These are phyloP conservation scores for Pseudonitzschia pungens DNA, from an alignment of 108 stramenopile genomes.

Conservation along the genomic window DNA sequence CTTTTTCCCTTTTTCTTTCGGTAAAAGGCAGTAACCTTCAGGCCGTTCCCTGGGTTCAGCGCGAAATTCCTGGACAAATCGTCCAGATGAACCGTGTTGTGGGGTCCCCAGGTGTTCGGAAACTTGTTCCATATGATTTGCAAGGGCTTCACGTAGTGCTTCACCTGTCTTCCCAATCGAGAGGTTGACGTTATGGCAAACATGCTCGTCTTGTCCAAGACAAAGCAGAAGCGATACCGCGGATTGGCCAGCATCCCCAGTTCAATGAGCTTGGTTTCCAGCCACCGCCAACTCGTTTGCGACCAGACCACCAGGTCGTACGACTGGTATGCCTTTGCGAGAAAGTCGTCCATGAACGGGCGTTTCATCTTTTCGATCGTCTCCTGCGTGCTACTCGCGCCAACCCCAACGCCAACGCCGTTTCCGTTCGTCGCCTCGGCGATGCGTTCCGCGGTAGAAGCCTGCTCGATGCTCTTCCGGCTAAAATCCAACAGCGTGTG, in stretches of 20 bases:
- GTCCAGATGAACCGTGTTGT: conserved; percentile 94
- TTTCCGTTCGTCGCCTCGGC: conserved; percentile 13
- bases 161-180: conserved; percentile 54
- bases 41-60: conserved; percentile 76
- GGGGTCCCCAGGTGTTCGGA: conserved; percentile 67
- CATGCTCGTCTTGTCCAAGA: conserved; percentile 96
- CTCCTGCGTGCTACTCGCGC: conserved; percentile 6
- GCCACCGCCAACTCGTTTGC: conserved; percentile 96
- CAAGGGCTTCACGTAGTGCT: conserved; percentile 92
- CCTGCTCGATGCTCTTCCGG: conserved; percentile 50
- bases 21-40: conserved; percentile 78
- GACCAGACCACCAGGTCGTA: conserved; percentile 95
- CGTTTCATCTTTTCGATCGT: conserved; percentile 43
- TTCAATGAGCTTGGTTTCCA: conserved; percentile 94
- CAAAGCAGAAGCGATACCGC: conserved; percentile 88
- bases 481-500: conserved; percentile 94
- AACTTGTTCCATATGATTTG: conserved; percentile 98
- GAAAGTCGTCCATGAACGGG: conserved; percentile 90
- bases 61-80: conserved; percentile 94
- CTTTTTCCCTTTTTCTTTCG: conserved; percentile 51
- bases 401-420: too few relatives aligned
- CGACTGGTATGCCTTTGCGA: conserved; percentile 72
- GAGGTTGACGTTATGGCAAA: conserved; percentile 78
- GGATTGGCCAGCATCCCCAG: conserved; percentile 88
- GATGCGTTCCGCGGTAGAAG: conserved; percentile 21